Base-by-base conservation (phyloP, 1,284 basidiomycete species). In the Vanrija sp. region DNA sequence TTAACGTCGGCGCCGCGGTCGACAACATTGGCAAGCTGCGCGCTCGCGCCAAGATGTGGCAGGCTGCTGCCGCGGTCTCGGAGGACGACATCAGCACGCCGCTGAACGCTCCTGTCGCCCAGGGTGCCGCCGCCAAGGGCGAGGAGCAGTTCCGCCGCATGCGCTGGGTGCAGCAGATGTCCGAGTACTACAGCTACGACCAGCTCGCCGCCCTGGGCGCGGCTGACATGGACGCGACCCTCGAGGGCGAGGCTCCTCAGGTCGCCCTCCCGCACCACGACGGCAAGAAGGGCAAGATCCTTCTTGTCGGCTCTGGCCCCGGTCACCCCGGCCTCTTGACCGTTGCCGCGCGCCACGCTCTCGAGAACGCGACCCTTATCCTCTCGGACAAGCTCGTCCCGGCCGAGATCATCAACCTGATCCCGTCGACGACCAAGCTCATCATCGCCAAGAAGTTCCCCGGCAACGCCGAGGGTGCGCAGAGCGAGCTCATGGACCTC, bases 321-420 rank as follows among this genome's bases (percentile, higher is more conserved):
- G 95, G 95, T 4, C 93, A 96, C 64, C 92, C 95, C 0, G 87
- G 87, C 2, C 82, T 98, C 12, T 84, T 98, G 44, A 98, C 95
- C 1, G 78, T 90, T 8, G 87, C 93, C 0, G 91, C 93, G 0
- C 88, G 89, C 62, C 81, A 81, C 18, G 85, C 88, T 0, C 82
- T 98, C 44, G 81, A 82, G 57, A 81, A 84, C 9, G 89, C 92
- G 1, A 84, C 94, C 59, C 78, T 97, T 36, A 87, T 98, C 19
- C 82, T 98, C 5, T 89, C 91, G 9, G 95, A 98, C 79, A 98
- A 98, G 71, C 86, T 98, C n/a, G 95, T 98, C 1, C 95, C 95
- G 0, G 82, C 87, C 7, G 85, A 86, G 14, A 88, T 98, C 16
- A 84, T 98, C 24, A 84, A 82, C 0, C 79, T 97, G n/a, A 89